Evolutionary conservation across 129 eudicot genomes (phyloP), one percentile per base, ranked within the genome.

Genomic region (Artemisia annua): DNA sequence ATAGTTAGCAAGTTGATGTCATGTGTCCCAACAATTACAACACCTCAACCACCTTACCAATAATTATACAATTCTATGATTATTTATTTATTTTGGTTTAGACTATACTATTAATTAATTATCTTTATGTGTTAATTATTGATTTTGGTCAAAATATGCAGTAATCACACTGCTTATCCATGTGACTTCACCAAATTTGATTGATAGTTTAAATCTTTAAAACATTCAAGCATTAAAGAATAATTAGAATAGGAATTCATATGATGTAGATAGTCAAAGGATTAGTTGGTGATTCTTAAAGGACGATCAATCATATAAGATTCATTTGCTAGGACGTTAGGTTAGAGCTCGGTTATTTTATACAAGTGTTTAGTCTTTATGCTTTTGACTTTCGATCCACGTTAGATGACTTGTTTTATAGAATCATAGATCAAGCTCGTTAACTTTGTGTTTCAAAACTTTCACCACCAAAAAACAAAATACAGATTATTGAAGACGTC

Each of bases 21-120:
- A 86, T 86, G 81, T 89, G 80, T 67, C 88, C 79, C 85, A 82
- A 80, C 84, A 82, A 86, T 82, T 67, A 69, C 52, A 77, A 78
- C 84, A 71, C 51, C 76, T 73, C 84, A 74, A 71, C 86, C 70
- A 57, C 57, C 77, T 57, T 39, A 63, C 62, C 52, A 65, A 43
- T 69, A 61, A n/a, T 74, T 71, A 48, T 69, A 68, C 67, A 46
- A 19, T 30, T 28, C 14, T 16, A 65, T 39, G 2, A 74, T 52
- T 60, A 51, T 20, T 4, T 24, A 55, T 51, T 53, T 62, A 17
- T 22, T 24, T 44, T 57, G 56, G 24, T 2, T 66, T 11, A 10
- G 20, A 51, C 32, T 17, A 78, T 50, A 50, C 19, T 3, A 66
- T 48, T 48, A 13, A 22, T 69, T 53, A 51, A 4, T 19, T 66